Base-by-base conservation (phyloP, 1,284 basidiomycete species). In the Ustilago sp. region DNA sequence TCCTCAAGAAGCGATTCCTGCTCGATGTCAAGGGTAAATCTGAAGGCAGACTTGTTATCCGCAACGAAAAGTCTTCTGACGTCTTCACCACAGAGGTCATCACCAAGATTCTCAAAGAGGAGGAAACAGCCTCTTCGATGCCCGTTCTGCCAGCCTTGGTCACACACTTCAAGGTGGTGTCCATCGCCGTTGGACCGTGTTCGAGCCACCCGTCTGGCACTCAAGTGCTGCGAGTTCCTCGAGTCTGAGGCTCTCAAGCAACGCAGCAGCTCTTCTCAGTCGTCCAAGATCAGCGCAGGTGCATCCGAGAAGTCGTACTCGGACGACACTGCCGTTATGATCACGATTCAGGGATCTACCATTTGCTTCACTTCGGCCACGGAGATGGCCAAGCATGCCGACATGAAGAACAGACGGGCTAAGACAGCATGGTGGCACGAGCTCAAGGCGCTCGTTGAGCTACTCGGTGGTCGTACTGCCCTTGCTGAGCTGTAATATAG, bases 91-190 rank as follows among this genome's bases (percentile, higher is more conserved):
- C 95, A 11, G 92, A 95, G 15, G 90, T 97, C 60, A 90, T 99
- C 80, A 96, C 93, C 76, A 93, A 94, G 86, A 96, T 99, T 88
- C 88, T 98, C 87, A 93, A 93, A 81, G 95, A 98, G 84, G 96
- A 99, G 87, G 96, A 50, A 91, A 91, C 17, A 85, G 89, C 8
- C 88, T 97, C n/a, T 99, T 98, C 84, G 97, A 99, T 88, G 91
- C 96, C 19, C 92, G 97, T 55, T 93, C 91, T 12, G 97, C 96
- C 17, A 92, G 93, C 3, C 91, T 99, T 23, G 96, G 97, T 11
- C 97, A 99, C 88, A 98, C 95, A 2, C 88, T 99, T 9, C 96
- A 99, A 86, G 96, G 96, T 19, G 94, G 94, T 6, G 92, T 94
- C 96, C 96, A 3, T 96, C 95, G 0, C 96, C 96, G 0, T 89